Base-by-base conservation (phyloP, 805 yeast genomes). In the Scheffersomyces ergatensis region DNA sequence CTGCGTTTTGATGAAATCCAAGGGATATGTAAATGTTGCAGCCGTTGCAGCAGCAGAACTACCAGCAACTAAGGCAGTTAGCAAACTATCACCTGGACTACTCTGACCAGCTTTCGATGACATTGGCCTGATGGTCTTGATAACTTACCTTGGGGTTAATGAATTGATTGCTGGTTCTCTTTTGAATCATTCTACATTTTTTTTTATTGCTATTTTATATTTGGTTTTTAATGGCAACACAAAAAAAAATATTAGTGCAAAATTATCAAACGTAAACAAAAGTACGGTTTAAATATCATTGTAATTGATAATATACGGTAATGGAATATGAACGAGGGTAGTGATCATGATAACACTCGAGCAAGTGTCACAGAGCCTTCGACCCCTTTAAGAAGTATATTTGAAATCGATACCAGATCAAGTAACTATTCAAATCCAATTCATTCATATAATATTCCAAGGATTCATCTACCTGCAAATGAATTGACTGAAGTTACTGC, bases 1-100 rank as follows among this genome's bases (percentile, higher is more conserved):
- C 15, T 77, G 77, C 0, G 88, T 82, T 56, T 85, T 85, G 38
- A 81, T 58, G 49, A 75, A 83, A 53, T 85, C 93, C 47, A 85
- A 77, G 0, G 93, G 92, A 51, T 82, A 84, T 0, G 87, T 78
- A 19, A 82, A 45, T 0, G 83, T 75, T 0, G 88, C 78, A 24
- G 83, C 78, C 1, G 76, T 72, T 1, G 82, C 70, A 0, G 85
- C 83, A 0, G 90, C 84, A 1, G 78, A 71, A 16, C 78, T 69
- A 20, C 85, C 85, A 2, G 83, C 74, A 7, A 78, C 66, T 47
- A 78, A 65, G 0, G 86, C 85, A 3, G 84, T 77, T 19, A 80
- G 57, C 23, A 81, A 60, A 40, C 70, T 77, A 13, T 43, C 62
- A 16, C 54, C 54, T 8, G 31, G 31, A 27, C n/a, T 24, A 24